These are phyloP conservation scores for Amanita subjunquillea DNA, from an alignment of 768 basidiomycete species.

Conservation along the genomic window DNA sequence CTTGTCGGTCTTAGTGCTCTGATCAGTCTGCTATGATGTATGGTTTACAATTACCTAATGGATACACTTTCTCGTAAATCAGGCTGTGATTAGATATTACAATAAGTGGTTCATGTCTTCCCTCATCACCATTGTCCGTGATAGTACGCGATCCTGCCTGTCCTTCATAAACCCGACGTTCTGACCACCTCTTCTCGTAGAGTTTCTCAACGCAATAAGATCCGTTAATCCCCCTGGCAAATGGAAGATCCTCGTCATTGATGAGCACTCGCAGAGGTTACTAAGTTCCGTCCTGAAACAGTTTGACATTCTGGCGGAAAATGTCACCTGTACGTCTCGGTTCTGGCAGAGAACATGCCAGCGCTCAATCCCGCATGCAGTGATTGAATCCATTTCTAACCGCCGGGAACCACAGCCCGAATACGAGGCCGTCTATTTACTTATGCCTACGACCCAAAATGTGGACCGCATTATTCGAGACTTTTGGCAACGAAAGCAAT, in stretches of 20 bases:
- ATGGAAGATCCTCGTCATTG: constrained; percentile 98
- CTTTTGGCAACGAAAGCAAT: constrained; percentile 56
- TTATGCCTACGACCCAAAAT: constrained; percentile 94
- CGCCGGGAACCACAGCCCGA: constrained; percentile 74
- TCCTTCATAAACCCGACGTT: background rate
- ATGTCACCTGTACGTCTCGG: constrained; percentile 76
- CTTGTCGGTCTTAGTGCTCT: background rate
- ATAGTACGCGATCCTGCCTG: constrained; percentile 24
- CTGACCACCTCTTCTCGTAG: constrained; percentile 24
- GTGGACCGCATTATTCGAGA: constrained; percentile 86
- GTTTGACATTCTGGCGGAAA: constrained; percentile 91
- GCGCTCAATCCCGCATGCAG: constrained; percentile 30
- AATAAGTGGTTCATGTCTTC: constrained; percentile 24
- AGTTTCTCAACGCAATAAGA: constrained; percentile 80
- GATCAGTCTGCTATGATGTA: constrained; percentile 1
- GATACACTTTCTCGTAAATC: background rate
- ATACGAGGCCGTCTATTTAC: constrained; percentile 87
- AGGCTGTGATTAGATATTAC: background rate
- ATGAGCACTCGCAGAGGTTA: constrained; percentile 82
- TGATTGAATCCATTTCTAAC: constrained; percentile 84
- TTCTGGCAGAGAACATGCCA: background rate
- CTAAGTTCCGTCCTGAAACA: constrained; percentile 82
- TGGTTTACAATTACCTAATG: constrained; percentile 1
- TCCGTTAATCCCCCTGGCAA: constrained; percentile 76
- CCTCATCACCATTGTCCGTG: constrained; percentile 33